phyloP scores from a whole-genome alignment of 2,329 filamentous ascomycete species.

The Aspergillus sp. region DNA sequence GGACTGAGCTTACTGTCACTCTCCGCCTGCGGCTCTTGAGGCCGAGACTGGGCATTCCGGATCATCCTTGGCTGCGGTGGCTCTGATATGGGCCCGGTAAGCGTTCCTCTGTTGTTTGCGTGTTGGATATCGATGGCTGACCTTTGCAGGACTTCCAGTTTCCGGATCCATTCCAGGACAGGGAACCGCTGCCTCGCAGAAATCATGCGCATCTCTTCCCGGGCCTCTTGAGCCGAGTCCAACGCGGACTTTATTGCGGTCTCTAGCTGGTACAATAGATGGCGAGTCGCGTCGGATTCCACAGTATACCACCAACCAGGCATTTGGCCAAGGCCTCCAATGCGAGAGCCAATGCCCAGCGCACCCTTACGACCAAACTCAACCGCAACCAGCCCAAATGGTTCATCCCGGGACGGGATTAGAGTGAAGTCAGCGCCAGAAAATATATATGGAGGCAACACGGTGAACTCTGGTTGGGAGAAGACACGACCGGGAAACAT shows the following conservation, averaged over 20 bases:
- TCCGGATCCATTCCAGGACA: conserved; percentile 66
- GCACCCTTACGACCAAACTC: conserved; percentile 69
- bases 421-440: conserved; percentile 67
- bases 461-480: conserved; percentile 67
- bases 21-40: too few species aligned
- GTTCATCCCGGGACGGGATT: conserved; percentile 68
- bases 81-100: conserved; percentile 30
- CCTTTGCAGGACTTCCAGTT: conserved; percentile 60
- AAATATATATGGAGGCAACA: conserved; percentile 65
- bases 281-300: conserved; percentile 62
- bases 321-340: conserved; percentile 69
- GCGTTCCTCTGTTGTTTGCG: conserved; percentile 54
- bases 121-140: too few species aligned
- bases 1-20: too few species aligned
- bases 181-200: conserved; percentile 67
- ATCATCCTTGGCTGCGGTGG: too few species aligned
- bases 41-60: too few species aligned
- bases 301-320: conserved; percentile 71
- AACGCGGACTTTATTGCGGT: conserved; percentile 62
- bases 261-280: conserved; percentile 66
- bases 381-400: conserved; percentile 67
- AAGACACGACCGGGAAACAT: conserved; percentile 65
- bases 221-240: conserved; percentile 55
- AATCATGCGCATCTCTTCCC: conserved; percentile 64
- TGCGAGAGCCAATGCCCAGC: conserved; percentile 64